Base-by-base conservation (phyloP, 192 early-diverging fungal genomes). In the Coemansia nantahalensis region DNA sequence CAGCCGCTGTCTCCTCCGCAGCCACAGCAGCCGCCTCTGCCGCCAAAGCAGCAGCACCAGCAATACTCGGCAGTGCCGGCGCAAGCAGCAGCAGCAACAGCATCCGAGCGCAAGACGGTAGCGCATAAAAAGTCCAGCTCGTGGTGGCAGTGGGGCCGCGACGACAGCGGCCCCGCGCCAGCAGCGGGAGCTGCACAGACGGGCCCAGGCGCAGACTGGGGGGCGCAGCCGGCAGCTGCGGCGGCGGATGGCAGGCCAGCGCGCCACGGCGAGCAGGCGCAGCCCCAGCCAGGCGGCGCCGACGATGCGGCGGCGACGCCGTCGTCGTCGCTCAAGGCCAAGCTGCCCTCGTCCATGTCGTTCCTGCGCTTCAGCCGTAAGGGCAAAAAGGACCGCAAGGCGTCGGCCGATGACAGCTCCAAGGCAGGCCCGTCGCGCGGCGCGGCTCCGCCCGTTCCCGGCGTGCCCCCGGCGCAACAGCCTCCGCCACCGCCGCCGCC, bases 61-160 rank as follows among this genome's bases (percentile, higher is more conserved):
- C 36, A 45, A 6, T 23, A 7, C 26, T 1, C 10, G 8, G 5
- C 31, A 11, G 31, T 11, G 1, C 31, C 31, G 10, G 10, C 31
- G 8, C 31, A 3, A 32, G 31, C 31, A 1, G 32, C 51, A 42
- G 34, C 52, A n/a, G 36, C 35, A 49, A 9, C 35, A 3, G 14
- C 33, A 8, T 8, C 50, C 14, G 59, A 54, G 41, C 59, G 56
- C 32, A 59, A 60, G 32, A 52, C 57, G 12, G 45, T 73, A 18
- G 49, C 58, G n/a, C 69, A 73, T 40, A 73, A 73, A 52, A 73
- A 73, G 35, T 73, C 69, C 2, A 58, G 45, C 5, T 73, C 69
- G 16, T 73, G 69, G 69, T 73, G 69, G 69, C 69, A 73, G 49
- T 73, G 69, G 69, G 66, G 59, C 33, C 24, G 61, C 3, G 51